These are phyloP conservation scores for Oryza meridionalis DNA, from an alignment of 176 grass and related monocot genomes.

Conservation along the genomic window DNA sequence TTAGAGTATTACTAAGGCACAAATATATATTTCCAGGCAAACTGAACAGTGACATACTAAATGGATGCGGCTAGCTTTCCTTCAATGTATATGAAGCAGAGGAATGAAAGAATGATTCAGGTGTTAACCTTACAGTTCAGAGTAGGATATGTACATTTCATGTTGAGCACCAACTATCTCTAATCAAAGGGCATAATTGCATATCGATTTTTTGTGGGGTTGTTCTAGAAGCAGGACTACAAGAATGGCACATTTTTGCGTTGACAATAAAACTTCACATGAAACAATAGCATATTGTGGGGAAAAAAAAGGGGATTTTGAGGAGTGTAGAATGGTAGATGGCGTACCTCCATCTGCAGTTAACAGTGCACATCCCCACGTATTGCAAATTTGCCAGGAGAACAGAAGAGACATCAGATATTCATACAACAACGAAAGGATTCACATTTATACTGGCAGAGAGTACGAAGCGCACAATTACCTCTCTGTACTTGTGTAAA, in stretches of 20 bases:
- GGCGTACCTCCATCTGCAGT: constrained; percentile 84
- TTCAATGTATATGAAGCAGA: not conserved
- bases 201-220: not conserved
- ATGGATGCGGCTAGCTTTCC: not conserved
- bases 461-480: constrained; percentile 35
- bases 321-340: constrained; percentile 15
- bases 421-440: not conserved
- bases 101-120: not conserved
- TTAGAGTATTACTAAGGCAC: not conserved
- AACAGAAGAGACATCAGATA: constrained; percentile 45
- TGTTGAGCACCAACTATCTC: not conserved
- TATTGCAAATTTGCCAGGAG: constrained; percentile 44
- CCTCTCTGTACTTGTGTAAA: constrained; percentile 95
- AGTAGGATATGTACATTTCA: not conserved
- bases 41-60: not conserved
- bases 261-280: not conserved
- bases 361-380: constrained; percentile 28
- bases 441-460: not conserved
- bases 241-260: not conserved
- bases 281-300: not conserved
- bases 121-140: not conserved
- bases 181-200: not conserved
- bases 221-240: constrained; percentile 10
- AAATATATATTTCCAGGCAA: constrained; percentile 1
- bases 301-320: not conserved